A percentile compares a stretch with the other conserved stretches of the same genome.
These are phyloP conservation scores for Lactarius tabidus DNA, from an alignment of 768 basidiomycete species.

Conservation along the genomic window DNA sequence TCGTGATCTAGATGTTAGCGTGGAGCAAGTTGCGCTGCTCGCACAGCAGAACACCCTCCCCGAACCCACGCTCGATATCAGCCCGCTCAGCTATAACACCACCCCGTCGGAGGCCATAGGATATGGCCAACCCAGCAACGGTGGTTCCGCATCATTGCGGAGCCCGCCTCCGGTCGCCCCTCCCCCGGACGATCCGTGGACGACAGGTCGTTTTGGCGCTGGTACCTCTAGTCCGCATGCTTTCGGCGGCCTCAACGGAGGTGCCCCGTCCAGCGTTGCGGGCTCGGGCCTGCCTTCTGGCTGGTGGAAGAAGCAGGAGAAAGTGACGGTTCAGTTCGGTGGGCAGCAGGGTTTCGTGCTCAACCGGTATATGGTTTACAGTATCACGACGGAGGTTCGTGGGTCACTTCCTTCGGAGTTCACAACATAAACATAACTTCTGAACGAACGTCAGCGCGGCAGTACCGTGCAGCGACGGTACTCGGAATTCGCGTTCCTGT, in stretches of 20 bases:
- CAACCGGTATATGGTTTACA: slow-evolving; percentile 83
- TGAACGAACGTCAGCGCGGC: slow-evolving; percentile 42
- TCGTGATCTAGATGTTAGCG: slow-evolving; percentile 56
- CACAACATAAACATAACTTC: slow-evolving; percentile 15
- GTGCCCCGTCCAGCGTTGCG: slow-evolving; percentile 54
- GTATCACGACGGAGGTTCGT: slow-evolving; percentile 49
- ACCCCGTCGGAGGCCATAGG: slow-evolving; percentile 37
- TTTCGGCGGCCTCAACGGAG: slow-evolving; percentile 30
- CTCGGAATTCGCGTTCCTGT: slow-evolving; percentile 88
- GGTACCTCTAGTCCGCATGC: neutral
- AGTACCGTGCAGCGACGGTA: slow-evolving; percentile 79
- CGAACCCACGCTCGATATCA: slow-evolving; percentile 64
- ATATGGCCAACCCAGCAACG: neutral
- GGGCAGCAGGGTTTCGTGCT: slow-evolving; percentile 92
- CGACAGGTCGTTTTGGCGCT: slow-evolving; percentile 15
- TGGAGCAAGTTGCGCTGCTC: slow-evolving; percentile 75
- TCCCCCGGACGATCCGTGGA: slow-evolving; percentile 18
- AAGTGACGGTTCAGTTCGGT: slow-evolving; percentile 61
- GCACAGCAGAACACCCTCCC: slow-evolving; percentile 78
- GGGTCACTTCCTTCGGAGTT: neutral
- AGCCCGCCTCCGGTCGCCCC: neutral
- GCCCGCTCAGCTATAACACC: slow-evolving; percentile 43
- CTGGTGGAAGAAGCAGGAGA: slow-evolving; percentile 87
- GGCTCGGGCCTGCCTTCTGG: slow-evolving; percentile 70
- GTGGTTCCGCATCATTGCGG: neutral